Conservation (phyloP, 176 grass and related monocot genomes). For the Oryza nivara region DNA sequence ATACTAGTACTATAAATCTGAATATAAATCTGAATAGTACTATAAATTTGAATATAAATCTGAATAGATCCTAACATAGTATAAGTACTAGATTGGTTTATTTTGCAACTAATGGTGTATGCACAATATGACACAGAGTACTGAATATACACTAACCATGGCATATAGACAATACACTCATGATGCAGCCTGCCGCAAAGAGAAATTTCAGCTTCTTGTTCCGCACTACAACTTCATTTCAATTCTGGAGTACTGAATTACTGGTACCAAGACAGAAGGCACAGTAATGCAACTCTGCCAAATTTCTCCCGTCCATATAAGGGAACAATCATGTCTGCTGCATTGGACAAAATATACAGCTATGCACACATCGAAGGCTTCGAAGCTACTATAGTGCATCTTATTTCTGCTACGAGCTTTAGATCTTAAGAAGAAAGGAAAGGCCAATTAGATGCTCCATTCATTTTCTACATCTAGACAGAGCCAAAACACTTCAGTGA, state of each 20-base stretch:
- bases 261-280: neutral
- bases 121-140: no score
- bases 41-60: no score
- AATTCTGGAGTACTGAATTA: neutral
- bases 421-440: neutral
- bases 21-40: no score
- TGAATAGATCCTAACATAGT: no score
- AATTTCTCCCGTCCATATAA: neutral
- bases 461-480: slow-evolving; percentile 3
- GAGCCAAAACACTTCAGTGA: neutral
- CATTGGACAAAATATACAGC: neutral
- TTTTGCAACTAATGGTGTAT: no score
- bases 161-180: neutral
- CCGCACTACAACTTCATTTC: neutral
- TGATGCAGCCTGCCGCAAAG: neutral
- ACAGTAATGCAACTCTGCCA: neutral
- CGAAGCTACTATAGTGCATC: neutral
- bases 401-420: neutral
- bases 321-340: neutral
- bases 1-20: no score
- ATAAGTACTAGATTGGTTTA: no score
- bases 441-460: slow-evolving; percentile 6
- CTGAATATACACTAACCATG: no score
- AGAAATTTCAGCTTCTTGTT: neutral
- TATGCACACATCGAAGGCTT: slow-evolving; percentile 1